Base-by-base conservation (phyloP, 1,284 basidiomycete genomes). In the Heimioporus retisporus region DNA sequence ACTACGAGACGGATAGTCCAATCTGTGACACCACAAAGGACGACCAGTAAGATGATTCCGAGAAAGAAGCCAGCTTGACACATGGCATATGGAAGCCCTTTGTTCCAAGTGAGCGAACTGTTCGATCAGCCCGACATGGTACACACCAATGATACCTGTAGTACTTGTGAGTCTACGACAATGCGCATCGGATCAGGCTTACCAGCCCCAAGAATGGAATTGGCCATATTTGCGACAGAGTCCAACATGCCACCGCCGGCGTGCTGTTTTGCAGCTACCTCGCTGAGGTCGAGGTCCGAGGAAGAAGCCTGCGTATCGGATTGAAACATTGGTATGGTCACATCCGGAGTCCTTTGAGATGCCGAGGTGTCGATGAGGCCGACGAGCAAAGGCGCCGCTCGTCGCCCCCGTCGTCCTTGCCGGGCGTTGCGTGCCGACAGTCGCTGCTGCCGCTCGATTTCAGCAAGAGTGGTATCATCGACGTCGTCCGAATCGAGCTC, bases 1-100 rank as follows among this genome's bases (percentile, higher is more conserved):
- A 97, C 93, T 63, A 99, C 97, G 44, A 99, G 88, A 18, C 97
- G 92, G 68, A 99, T 99, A 6, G 98, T 99, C 97, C 97, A 99
- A 81, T 99, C 97, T 16, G 97, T 99, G 51, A 98, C 88, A 31
- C 82, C 86, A 55, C 95, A 96, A 18, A 99, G 84, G 11, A 91
- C 80, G 28, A 97, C 83, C 19, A 99, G 87, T 3, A 99, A 86
- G 14, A 92, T 62, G 18, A 98, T 81, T 10, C 98, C 98, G 1
- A 90, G 90, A 67, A 98, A 86, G 81, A 98, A 97, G 3, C 97
- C 97, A 31, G 97, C 96, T 83, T 97, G 94, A 71, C 91, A 90
- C 66, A 98, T 83, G 46, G 97, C 96, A 78, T 98, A 98, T 2
- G 97, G 97, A 28, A 99, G 83, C 64, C 91, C 96, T 96, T 67